These are phyloP conservation scores for Akanthomyces dipterigenus DNA, from an alignment of 2,329 filamentous ascomycete genomes.

Conservation along the genomic window DNA sequence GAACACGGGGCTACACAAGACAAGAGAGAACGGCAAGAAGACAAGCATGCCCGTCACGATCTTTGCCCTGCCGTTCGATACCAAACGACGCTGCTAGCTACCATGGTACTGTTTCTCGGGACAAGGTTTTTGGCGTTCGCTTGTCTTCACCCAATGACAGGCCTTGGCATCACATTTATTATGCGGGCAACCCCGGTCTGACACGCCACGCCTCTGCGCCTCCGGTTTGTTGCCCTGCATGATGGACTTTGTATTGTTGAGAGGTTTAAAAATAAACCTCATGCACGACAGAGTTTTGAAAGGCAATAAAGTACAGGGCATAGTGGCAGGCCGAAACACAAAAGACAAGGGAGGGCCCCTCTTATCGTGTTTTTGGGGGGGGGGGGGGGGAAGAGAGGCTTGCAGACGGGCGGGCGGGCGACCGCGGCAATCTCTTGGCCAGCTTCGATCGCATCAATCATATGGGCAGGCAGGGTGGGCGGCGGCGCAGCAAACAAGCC, in stretches of 20 bases:
- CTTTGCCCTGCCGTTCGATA: not conserved
- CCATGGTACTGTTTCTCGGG: no score
- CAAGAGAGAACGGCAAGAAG: not conserved
- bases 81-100: no score
- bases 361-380: not conserved
- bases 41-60: not conserved
- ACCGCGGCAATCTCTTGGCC: slow-evolving; percentile 5
- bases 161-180: not conserved
- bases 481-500: not conserved
- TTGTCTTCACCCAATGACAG: not conserved
- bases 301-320: slow-evolving; percentile 3
- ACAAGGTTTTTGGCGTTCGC: no score
- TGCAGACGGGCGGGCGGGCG: not conserved
- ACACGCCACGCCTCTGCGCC: not conserved
- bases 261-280: slow-evolving; percentile 9
- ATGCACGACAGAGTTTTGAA: slow-evolving; percentile 1
- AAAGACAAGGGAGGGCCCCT: not conserved
- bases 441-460: slow-evolving; percentile 5
- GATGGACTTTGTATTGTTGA: not conserved
- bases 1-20: not conserved
- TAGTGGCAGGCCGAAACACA: slow-evolving; percentile 1
- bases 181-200: not conserved
- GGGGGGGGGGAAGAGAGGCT: not conserved
- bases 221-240: not conserved
- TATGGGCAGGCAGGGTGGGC: not conserved